Conservation (phyloP, 106 monocot genomes). For the Gastrodia elata region DNA sequence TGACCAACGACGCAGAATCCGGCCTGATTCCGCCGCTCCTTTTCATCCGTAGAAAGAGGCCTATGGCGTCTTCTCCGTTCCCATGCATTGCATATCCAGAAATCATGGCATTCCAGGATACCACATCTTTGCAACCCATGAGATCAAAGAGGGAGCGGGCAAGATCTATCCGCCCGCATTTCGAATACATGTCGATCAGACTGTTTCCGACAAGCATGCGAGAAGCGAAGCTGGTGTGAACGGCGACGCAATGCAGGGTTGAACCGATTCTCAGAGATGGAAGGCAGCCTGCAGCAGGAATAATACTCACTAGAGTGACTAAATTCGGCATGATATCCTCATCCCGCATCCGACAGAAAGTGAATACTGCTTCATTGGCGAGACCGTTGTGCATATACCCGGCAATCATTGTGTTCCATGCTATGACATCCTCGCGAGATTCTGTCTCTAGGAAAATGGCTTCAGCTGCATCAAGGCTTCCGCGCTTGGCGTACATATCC, state of each 20-base stretch:
- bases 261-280: constrained; percentile 42
- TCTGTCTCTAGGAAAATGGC: constrained; percentile 28
- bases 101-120: constrained; percentile 68
- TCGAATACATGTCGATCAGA: constrained; percentile 79
- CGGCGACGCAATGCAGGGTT: constrained; percentile 46
- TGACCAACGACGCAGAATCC: constrained; percentile 44
- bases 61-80: constrained; percentile 27
- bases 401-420: constrained; percentile 77
- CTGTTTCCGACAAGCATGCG: constrained; percentile 42
- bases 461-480: constrained; percentile 28
- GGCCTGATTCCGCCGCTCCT: constrained; percentile 11
- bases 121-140: constrained; percentile 40
- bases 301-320: constrained; percentile 45
- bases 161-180: constrained; percentile 59
- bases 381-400: constrained; percentile 57
- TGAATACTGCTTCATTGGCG: constrained; percentile 34
- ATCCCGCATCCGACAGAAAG: constrained; percentile 36
- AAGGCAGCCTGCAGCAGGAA: constrained; percentile 46
- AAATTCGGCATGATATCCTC: constrained; percentile 45
- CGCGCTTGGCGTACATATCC: constrained; percentile 73
- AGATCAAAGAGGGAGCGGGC: constrained; percentile 39
- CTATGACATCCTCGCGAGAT: constrained; percentile 26
- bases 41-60: constrained; percentile 45
- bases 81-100: constrained; percentile 62
- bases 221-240: constrained; percentile 41